Base-by-base conservation (phyloP, 495 filamentous ascomycete species). In the Evansstolkia leycettana region DNA sequence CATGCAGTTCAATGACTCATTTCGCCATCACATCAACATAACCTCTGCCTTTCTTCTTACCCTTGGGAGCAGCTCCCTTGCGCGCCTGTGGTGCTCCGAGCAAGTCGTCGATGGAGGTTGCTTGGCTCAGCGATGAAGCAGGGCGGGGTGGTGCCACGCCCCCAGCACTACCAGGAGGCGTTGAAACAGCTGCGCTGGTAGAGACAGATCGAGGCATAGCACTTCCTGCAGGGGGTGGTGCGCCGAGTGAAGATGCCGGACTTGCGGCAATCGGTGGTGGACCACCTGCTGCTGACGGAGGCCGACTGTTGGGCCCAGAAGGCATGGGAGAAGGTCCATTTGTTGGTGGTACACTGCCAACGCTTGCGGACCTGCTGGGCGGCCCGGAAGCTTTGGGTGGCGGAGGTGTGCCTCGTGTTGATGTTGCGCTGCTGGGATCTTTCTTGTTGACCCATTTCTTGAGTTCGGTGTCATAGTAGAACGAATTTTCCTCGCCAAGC, bases 371-470 rank as follows among this genome's bases (percentile, higher is more conserved):
- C 31, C 62, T 48, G 31, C 60, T 65, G 17, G 58, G 55, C 33
- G 64, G 62, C 30, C 60, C 62, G 10, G 62, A 52, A 14, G 55
- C 58, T 40, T 60, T 66, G 4, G 71, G 66, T 33, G 74, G 68
- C 13, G 70, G 67, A 7, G 75, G 64, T 0, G 69, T 60, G 10
- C 72, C 50, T 49, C 67, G 55, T 42, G 76, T 64, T 44, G 60
- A 43, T 10, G 58, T 55, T 9, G 60, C 51, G 34, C 57, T 59
- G 17, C 52, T 58, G 1, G 64, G 62, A 11, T 76, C 79, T 52
- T 95, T 95, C 66, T 95, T 94, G 58, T 99, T 94, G 58, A 99
- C 73, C 92, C 92, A 99, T 51, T 89, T 84, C 68, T 92, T 92
- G 36, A 94, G 69, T 14, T 94, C 83, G 3, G 83, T 78, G 55